These are phyloP conservation scores for Chaetomium sp. DNA, from an alignment of 2,329 filamentous ascomycete species.

Conservation along the genomic window DNA sequence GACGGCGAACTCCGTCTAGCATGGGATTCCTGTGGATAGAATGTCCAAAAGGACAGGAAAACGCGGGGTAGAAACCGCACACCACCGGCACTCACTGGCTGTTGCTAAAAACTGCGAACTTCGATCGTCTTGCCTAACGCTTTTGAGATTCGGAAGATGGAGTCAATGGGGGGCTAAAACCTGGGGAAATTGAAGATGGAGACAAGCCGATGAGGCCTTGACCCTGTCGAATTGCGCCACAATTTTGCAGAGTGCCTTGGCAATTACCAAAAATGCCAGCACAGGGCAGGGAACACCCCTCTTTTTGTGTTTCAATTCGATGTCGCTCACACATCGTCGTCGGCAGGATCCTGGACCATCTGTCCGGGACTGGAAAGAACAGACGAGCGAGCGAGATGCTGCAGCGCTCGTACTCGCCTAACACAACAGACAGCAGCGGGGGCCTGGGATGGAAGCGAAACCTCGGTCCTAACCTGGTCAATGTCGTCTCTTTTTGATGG, in stretches of 20 bases:
- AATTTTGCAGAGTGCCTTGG: conserved; percentile 13
- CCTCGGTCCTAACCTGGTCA: not conserved
- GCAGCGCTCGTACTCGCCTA: conserved; percentile 13
- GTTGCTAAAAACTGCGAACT: conserved; percentile 8
- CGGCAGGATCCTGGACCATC: not conserved
- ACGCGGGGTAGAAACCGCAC: conserved; percentile 17
- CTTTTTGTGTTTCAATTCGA: not conserved
- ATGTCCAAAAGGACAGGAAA: not conserved
- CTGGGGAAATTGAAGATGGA: conserved; percentile 23
- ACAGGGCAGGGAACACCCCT: not conserved
- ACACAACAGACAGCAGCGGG: not conserved
- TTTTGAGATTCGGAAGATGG: conserved; percentile 14
- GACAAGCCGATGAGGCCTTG: not conserved
- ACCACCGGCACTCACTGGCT: conserved; percentile 13
- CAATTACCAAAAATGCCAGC: conserved; percentile 1
- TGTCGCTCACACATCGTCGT: not conserved
- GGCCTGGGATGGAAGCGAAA: not conserved
- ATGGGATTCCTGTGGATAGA: not conserved
- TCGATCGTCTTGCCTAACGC: conserved; percentile 13
- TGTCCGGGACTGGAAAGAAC: not conserved
- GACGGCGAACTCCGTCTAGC: not conserved
- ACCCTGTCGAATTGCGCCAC: conserved; percentile 19
- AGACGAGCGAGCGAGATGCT: not conserved
- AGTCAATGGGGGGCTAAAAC: conserved; percentile 10
- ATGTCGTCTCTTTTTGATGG: not conserved